phyloP scores from a whole-genome alignment of 2,329 filamentous ascomycete genomes.

The Colletotrichum tofieldiae region DNA sequence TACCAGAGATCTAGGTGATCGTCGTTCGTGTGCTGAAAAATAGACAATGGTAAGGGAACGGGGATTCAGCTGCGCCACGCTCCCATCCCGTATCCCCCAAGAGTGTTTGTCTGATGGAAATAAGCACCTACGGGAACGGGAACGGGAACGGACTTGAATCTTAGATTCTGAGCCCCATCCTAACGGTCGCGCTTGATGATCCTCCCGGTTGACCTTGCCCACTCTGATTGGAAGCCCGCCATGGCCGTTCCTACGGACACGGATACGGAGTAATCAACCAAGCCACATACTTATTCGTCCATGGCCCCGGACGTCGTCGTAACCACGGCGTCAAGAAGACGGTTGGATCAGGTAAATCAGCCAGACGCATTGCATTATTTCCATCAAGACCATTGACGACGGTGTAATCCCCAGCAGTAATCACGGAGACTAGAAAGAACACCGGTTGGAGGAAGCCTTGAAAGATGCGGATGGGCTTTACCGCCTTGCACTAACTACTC shows the following conservation, averaged over 20 bases:
- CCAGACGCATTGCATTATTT: neutral
- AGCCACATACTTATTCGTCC: constrained; percentile 14
- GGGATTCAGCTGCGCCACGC: no score
- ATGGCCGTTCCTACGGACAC: constrained; percentile 30
- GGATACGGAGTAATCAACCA: constrained; percentile 19
- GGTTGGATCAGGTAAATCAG: neutral
- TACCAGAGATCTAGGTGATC: neutral
- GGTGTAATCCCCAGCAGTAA: neutral
- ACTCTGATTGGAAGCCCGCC: neutral
- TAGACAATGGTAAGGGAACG: no score
- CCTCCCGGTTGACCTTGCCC: neutral
- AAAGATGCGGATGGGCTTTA: neutral
- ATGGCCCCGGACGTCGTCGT: neutral
- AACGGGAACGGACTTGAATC: constrained; percentile 26
- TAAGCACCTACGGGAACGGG: constrained; percentile 9
- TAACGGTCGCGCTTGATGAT: constrained; percentile 4
- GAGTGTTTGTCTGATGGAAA: no score
- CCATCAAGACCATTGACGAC: fast-evolving
- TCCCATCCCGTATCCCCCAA: no score
- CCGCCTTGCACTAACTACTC: neutral
- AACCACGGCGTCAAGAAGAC: neutral
- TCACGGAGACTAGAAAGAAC: neutral
- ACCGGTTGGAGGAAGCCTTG: neutral
- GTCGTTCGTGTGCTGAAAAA: neutral
- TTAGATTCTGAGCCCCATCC: neutral